Evolutionary conservation across 352 stramenopile species (phyloP).

Genomic region (Pythium insidiosum): DNA sequence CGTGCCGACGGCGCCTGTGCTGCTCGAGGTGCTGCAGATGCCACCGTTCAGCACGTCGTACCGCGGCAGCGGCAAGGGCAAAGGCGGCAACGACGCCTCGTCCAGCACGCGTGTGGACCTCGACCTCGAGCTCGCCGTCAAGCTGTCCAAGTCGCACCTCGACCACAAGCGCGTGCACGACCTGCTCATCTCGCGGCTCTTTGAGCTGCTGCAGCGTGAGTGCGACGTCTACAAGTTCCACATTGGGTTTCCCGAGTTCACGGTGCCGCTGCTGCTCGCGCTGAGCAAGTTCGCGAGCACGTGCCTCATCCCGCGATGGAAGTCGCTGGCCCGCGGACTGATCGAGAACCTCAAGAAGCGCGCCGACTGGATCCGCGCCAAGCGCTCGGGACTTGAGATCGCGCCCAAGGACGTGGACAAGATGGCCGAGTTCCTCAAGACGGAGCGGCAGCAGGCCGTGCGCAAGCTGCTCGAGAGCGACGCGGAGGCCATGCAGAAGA

Average conservation of each 20-base stretch:
- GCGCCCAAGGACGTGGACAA: conserved; percentile 77
- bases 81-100: conserved; percentile 10
- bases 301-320: conserved; percentile 74
- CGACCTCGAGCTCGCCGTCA: conserved; percentile 82
- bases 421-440: conserved; percentile 82
- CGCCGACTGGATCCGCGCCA: conserved; percentile 78
- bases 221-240: conserved; percentile 95
- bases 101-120: conserved; percentile 34
- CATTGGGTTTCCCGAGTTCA: conserved; percentile 94
- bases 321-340: conserved; percentile 51
- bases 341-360: conserved; percentile 66
- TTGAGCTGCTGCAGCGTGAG: conserved; percentile 93
- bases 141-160: conserved; percentile 88
- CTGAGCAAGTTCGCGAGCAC: conserved; percentile 88
- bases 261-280: conserved; percentile 78
- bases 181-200: conserved; percentile 86
- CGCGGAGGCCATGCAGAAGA: conserved; percentile 54
- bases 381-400: conserved; percentile 88
- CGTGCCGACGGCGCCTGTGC: conserved; percentile 90
- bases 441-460: conserved; percentile 72
- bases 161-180: conserved; percentile 86
- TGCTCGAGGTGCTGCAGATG: conserved; percentile 93
- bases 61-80: conserved; percentile 36
- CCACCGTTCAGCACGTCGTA: conserved; percentile 87
- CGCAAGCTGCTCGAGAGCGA: conserved; percentile 81